phyloP scores from a whole-genome alignment of 345 rosid genomes.

The Excoecaria agallocha region DNA sequence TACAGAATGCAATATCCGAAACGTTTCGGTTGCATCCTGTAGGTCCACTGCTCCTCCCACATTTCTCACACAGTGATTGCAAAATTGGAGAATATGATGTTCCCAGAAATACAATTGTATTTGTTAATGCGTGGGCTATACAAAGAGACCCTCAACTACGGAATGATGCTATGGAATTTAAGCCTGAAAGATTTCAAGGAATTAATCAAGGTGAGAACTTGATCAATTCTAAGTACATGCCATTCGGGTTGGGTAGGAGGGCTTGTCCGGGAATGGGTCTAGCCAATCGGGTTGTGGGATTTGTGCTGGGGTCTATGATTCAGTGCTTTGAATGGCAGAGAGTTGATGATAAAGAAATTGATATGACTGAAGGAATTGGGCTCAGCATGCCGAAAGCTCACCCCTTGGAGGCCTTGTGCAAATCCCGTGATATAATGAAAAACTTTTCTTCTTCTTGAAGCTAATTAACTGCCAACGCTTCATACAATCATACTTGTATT shows the following conservation, averaged over 20 bases:
- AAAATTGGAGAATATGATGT: background rate
- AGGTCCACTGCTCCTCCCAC: conserved; percentile 2
- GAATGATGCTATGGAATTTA: conserved; percentile 7
- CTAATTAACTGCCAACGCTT: no score
- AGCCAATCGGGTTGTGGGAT: conserved; percentile 8
- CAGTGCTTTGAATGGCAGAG: conserved; percentile 23
- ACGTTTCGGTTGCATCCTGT: conserved; percentile 1
- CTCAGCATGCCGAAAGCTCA: conserved; percentile 9
- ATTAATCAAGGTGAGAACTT: background rate
- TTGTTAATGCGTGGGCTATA: conserved; percentile 6
- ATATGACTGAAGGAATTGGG: conserved; percentile 5
- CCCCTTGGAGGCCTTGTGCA: conserved; percentile 10
- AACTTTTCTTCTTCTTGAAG: background rate
- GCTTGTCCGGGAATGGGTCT: conserved; percentile 21
- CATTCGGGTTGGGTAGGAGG: conserved; percentile 16
- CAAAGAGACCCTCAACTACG: conserved; percentile 11
- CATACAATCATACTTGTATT: no score
- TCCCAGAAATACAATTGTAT: background rate
- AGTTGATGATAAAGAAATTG: background rate
- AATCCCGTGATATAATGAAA: conserved; percentile 10
- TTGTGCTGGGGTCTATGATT: conserved; percentile 13
- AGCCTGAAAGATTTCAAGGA: conserved; percentile 10
- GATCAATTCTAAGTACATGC: conserved; percentile 6
- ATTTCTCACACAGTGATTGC: background rate
- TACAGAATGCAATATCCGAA: background rate